These are phyloP conservation scores for Globisporangium cederbergense DNA, from an alignment of 352 stramenopile genomes.

Conservation along the genomic window DNA sequence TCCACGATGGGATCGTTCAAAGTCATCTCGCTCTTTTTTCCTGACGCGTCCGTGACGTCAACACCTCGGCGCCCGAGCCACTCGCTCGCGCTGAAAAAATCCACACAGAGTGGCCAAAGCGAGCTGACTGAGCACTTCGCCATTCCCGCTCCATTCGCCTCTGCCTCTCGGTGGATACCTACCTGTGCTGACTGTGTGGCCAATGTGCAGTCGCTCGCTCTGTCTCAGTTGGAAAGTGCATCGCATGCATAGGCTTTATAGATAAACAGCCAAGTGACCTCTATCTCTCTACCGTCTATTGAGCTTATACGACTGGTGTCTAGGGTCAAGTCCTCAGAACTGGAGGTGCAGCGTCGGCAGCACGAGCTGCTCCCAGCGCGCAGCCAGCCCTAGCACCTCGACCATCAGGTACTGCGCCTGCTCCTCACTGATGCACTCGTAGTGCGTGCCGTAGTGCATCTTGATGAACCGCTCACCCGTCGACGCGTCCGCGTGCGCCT, in stretches of 20 bases:
- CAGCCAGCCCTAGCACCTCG: constrained; percentile 39
- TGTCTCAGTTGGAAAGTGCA: not conserved
- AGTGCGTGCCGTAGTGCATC: constrained; percentile 41
- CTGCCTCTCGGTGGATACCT: not conserved
- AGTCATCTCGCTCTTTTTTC: not conserved
- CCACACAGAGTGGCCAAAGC: not conserved
- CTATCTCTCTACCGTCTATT: too few relatives aligned
- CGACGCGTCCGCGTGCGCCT: constrained; percentile 12
- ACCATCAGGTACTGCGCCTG: constrained; percentile 42
- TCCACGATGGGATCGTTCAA: not conserved
- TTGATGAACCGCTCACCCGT: constrained; percentile 16
- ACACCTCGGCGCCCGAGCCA: not conserved
- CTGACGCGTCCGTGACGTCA: not conserved
- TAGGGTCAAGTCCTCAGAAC: constrained; percentile 17
- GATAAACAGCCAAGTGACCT: not conserved
- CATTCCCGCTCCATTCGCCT: not conserved
- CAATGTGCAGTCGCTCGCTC: not conserved
- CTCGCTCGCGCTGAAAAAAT: not conserved
- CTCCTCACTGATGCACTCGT: constrained; percentile 38
- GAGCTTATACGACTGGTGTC: too few relatives aligned
- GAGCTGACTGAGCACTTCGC: not conserved
- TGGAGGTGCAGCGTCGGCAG: constrained; percentile 29
- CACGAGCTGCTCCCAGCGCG: constrained; percentile 35
- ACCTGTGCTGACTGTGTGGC: not conserved
- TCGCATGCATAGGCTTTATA: too few relatives aligned